Conservation (phyloP, 257 asterid species). For the Solanum bukasovii region DNA sequence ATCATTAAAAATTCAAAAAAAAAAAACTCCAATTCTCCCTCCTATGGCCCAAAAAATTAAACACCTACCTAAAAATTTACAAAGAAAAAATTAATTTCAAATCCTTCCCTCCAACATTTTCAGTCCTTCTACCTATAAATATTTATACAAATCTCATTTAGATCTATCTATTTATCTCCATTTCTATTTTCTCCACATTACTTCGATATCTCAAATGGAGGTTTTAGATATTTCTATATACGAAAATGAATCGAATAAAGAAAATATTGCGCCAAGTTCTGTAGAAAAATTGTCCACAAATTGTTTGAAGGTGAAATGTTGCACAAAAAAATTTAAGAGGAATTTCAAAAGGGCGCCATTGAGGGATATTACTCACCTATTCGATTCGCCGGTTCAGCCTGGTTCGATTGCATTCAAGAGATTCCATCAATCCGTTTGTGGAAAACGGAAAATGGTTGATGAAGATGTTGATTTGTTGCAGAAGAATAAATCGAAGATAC, state of each 20-base stretch:
- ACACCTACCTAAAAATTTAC: not conserved
- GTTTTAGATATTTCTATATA: not conserved
- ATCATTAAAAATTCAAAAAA: not conserved
- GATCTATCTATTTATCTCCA: not conserved
- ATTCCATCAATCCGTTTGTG: not conserved
- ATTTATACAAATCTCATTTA: not conserved
- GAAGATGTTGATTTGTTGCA: not conserved
- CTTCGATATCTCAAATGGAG: not conserved
- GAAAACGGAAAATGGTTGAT: constrained; percentile 20
- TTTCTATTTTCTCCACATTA: not conserved
- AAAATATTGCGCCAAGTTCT: constrained; percentile 24
- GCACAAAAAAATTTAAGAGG: not conserved
- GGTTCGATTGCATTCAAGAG: not conserved
- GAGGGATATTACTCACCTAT: constrained; percentile 31
- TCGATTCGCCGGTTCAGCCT: not conserved
- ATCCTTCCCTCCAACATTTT: constrained; percentile 19
- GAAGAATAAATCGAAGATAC: constrained; percentile 14
- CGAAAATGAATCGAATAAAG: constrained; percentile 22
- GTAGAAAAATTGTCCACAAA: not conserved
- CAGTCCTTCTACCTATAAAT: not conserved
- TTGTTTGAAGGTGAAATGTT: not conserved
- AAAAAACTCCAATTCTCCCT: not conserved
- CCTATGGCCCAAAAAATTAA: not conserved
- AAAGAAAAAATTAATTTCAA: not conserved
- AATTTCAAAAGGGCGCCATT: constrained; percentile 23